Evolutionary conservation across 441 rosid genomes (phyloP), one percentile per base, ranked within the genome.

Genomic region (Jatropha multifida): DNA sequence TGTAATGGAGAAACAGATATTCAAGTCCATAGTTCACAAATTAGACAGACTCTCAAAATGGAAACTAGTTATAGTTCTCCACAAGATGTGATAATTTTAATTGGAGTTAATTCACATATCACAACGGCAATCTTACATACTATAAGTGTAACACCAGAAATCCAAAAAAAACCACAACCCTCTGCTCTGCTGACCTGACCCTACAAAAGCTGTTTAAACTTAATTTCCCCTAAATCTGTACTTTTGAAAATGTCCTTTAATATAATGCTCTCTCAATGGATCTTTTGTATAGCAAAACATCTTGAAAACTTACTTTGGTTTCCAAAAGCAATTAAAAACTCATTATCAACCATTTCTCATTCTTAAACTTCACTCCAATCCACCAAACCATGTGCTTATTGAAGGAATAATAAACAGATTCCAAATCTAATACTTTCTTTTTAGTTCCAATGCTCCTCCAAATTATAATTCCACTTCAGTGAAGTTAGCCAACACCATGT

Each of bases 251-350:
- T 63, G 65, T 23, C 58, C 42, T 60, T 20, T 64, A 49, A 64
- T 15, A 60, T 69, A 42, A 48, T 38, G 40, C 49, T 56, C 27
- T 67, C 54, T 32, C 26, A 40, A 18, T 32, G 37, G 49, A 64
- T 69, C 52, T 61, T 61, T 79, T 68, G 9, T 41, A 64, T 23
- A n/a, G 14, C 40, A 72, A 55, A 71, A 52, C 69, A 77, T 54
- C 68, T 62, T 38, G 37, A 58, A 66, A 48, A 3, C 46, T 44
- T 42, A 61, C 40, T 65, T 8, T 11, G 38, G 72, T 44, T 65
- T 73, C 73, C 23, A 52, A 26, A 74, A 40, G 3, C 8, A 42
- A 9, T 5, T 49, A 72, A 78, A 64, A 49, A 48, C 62, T n/a
- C 23, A 3, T 58, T 74, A 44, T 27, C 41, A 17, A 54, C 14